Base-by-base conservation (phyloP, 148 eudicot genomes). In the Pouteria glomerata region DNA sequence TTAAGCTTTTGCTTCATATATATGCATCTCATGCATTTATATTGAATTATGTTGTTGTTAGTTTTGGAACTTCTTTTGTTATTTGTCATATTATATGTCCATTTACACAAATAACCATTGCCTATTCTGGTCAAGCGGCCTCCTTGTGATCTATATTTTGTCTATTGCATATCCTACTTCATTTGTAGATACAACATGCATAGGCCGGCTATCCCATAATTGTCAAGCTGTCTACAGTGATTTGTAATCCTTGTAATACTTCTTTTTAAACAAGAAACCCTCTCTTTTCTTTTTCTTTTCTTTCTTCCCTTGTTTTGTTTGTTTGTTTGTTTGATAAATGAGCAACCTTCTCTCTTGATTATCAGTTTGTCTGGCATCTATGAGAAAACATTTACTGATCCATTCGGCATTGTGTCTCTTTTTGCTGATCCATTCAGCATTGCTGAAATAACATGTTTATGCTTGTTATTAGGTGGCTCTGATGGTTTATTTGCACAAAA, bases 401-500 rank as follows among this genome's bases (percentile, higher is more conserved):
- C 39, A 15, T 52, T 11, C 14, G n/a, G 6, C n/a, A 35, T 63
- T 44, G 30, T 65, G 33, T 6, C 1, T n/a, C n/a, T n/a, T 0
- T 34, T 3, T 35, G 37, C 21, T 33, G 26, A 21, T 68, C 27
- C n/a, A 52, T 19, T 27, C 51, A 35, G 41, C 34, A 6, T 3
- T 44, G 18, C n/a, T 59, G 33, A 24, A 1, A 16, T 68, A 18
- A 23, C 14, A 42, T 6, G 48, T 44, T 68, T 57, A 66, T 70
- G 56, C 68, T 73, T 69, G 51, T 77, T 65, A 47, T 27, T 84
- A 95, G 97, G 99, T 83, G 99, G 99, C 71, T 88, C 99, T 30
- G 99, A 95, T 69, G 99, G 99, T 30, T 79, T 95, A 72, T 91
- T 92, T 83, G 96, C 97, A 33, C 94, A 95, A 72, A 89, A 80